Evolutionary conservation across 2,329 filamentous ascomycete genomes (phyloP), one percentile per base, ranked within the genome.

Genomic region (Cryphonectria carpinicola): DNA sequence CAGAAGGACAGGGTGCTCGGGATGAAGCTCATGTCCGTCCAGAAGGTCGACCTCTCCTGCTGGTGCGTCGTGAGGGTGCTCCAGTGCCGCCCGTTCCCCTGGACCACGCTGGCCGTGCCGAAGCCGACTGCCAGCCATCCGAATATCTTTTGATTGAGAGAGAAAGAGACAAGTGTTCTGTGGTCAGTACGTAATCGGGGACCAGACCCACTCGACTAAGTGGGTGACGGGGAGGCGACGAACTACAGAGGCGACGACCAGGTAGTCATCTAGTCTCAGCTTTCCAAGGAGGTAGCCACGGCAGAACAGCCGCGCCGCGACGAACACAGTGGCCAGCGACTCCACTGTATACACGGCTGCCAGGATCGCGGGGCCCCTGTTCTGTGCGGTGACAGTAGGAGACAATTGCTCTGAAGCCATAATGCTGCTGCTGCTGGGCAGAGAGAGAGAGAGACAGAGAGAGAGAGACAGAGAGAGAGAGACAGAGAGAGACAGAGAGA

Each of bases 11-110:
- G 71, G 13, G 84, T 74, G 4, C 81, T 81, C 2, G 80, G 78
- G 0, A 76, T 74, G 70, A 83, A 83, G 28, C 77, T 79, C 52
- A 78, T 74, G 17, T 81, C 76, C 5, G 79, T 82, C 73, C 77
- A 84, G 46, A 80, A 74, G n/a, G 80, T 76, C 41, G 78, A 76
- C 17, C 73, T 74, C 6, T 74, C 72, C 63, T 81, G 73, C 7
- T 83, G 74, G 0, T 77, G 70, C 7, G 73, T 58, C 0, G 67
- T 71, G 17, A 85, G 74, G 0, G 78, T 75, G 19, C 71, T 73
- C 39, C 80, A 76, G 73, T 85, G 82, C 63, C 77, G 77, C 1
- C 83, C 83, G 67, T 80, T 82, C 5, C 84, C 83, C 25, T 77
- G 72, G 0, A 66, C 56, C 11, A 84, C 79, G 43, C 43, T 46